These are phyloP conservation scores for Mortierella sp. DNA, from an alignment of 371 early-diverging fungal genomes.

Conservation along the genomic window DNA sequence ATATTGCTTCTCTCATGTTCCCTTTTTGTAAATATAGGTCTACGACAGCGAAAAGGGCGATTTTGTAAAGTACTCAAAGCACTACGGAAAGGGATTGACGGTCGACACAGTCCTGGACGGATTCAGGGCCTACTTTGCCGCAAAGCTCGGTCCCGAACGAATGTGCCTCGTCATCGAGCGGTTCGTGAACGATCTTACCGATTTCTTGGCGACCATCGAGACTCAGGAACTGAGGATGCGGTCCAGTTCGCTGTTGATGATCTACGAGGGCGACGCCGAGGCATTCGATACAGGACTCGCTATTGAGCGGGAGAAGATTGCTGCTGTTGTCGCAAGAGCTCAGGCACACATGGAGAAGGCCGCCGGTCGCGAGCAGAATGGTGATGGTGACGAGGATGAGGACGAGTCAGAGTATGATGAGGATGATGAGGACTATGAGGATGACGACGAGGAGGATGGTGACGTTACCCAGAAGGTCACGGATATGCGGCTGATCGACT, in stretches of 20 bases:
- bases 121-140: constrained; percentile 63
- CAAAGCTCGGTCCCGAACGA: constrained; percentile 58
- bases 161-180: constrained; percentile 72
- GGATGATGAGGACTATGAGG: constrained; percentile 56
- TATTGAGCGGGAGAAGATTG: constrained; percentile 50
- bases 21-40: constrained; percentile 44
- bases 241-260: constrained; percentile 76
- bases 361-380: constrained; percentile 56
- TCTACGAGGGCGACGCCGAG: constrained; percentile 77
- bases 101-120: constrained; percentile 61
- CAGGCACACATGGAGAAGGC: constrained; percentile 24
- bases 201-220: constrained; percentile 63
- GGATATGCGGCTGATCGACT: constrained; percentile 82
- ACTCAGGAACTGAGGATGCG: constrained; percentile 69
- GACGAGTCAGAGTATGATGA: constrained; percentile 59
- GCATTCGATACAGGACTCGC: constrained; percentile 60
- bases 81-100: constrained; percentile 62
- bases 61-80: constrained; percentile 61
- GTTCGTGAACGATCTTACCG: constrained; percentile 68
- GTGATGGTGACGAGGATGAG: constrained; percentile 49
- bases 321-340: constrained; percentile 33
- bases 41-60: constrained; percentile 58
- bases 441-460: constrained; percentile 64
- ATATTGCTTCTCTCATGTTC: not conserved
- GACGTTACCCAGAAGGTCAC: constrained; percentile 54